Evolutionary conservation across 23 red algal species (phyloP).

Genomic region (Cyanidium caldarium): DNA sequence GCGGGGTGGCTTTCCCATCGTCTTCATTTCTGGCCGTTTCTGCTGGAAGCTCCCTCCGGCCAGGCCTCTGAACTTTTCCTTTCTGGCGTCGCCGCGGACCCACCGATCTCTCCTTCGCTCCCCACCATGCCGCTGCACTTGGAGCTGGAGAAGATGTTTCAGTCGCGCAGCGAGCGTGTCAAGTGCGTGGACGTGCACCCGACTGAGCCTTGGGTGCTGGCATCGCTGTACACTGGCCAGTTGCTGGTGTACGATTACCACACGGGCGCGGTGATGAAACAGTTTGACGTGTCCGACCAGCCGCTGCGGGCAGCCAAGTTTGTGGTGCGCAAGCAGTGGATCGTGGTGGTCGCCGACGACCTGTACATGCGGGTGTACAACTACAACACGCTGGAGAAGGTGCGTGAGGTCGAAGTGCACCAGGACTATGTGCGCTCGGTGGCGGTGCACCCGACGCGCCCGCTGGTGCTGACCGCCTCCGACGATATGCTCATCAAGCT

Average conservation of each 20-base stretch:
- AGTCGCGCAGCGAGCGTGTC: slow-evolving; percentile 67
- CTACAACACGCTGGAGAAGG: slow-evolving; percentile 99
- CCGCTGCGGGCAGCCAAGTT: slow-evolving; percentile 78
- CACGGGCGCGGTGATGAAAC: slow-evolving; percentile 55
- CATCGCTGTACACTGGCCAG: slow-evolving; percentile 80
- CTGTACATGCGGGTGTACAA: slow-evolving; percentile 92
- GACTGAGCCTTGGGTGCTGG: slow-evolving; percentile 88
- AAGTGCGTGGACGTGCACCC: slow-evolving; percentile 98
- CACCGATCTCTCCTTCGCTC: no score
- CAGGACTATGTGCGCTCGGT: slow-evolving; percentile 82
- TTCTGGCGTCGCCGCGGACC: no score
- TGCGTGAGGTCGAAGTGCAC: slow-evolving; percentile 83
- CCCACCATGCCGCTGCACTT: slow-evolving; percentile 46
- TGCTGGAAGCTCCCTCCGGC: no score
- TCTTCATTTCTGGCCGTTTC: no score
- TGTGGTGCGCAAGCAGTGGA: slow-evolving; percentile 83
- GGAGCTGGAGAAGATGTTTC: slow-evolving; percentile 68
- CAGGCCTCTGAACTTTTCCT: no score
- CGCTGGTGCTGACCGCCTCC: slow-evolving; percentile 67
- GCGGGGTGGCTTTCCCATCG: no score
- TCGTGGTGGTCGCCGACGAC: slow-evolving; percentile 81
- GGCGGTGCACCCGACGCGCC: slow-evolving; percentile 79
- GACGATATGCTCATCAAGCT: slow-evolving; percentile 98
- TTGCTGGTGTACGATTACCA: slow-evolving; percentile 83
- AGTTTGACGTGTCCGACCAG: slow-evolving; percentile 84